phyloP scores from a whole-genome alignment of 2,329 filamentous ascomycete genomes.

The Chaetomium olivaceum region DNA sequence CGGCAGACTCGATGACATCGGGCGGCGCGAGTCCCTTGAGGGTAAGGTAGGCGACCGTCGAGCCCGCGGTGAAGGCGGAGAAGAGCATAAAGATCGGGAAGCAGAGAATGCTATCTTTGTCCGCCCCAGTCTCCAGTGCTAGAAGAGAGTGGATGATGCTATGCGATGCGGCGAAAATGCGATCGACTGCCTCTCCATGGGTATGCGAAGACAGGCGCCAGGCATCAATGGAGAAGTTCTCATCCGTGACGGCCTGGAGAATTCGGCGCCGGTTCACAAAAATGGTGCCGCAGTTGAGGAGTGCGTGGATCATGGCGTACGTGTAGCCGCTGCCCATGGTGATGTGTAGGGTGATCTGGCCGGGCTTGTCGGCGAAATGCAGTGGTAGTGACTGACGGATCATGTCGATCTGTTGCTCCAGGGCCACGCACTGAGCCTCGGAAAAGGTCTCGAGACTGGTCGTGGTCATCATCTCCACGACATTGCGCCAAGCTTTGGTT shows the following conservation, averaged over 20 bases:
- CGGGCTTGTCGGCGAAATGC: conserved; percentile 62
- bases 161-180: conserved; percentile 60
- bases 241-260: conserved; percentile 57
- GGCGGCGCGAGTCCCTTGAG: conserved; percentile 60
- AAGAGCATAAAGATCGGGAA: conserved; percentile 66
- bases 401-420: conserved; percentile 57
- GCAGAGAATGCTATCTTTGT: conserved; percentile 60
- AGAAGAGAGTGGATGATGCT: conserved; percentile 58
- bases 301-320: conserved; percentile 63
- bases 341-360: conserved; percentile 62
- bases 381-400: conserved; percentile 57
- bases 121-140: conserved; percentile 56
- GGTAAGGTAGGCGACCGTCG: conserved; percentile 63
- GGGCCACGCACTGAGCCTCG: conserved; percentile 52
- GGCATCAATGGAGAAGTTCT: conserved; percentile 53
- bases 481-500: conserved; percentile 62
- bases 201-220: conserved; percentile 54
- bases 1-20: conserved; percentile 58
- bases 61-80: conserved; percentile 61
- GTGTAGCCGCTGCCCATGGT: conserved; percentile 65
- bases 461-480: conserved; percentile 61
- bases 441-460: conserved; percentile 54
- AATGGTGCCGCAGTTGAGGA: conserved; percentile 61
- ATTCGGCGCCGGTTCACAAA: conserved; percentile 62
- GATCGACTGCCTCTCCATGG: conserved; percentile 55